phyloP scores from a whole-genome alignment of 2,329 filamentous ascomycete species.

The Colletotrichum coccodes region DNA sequence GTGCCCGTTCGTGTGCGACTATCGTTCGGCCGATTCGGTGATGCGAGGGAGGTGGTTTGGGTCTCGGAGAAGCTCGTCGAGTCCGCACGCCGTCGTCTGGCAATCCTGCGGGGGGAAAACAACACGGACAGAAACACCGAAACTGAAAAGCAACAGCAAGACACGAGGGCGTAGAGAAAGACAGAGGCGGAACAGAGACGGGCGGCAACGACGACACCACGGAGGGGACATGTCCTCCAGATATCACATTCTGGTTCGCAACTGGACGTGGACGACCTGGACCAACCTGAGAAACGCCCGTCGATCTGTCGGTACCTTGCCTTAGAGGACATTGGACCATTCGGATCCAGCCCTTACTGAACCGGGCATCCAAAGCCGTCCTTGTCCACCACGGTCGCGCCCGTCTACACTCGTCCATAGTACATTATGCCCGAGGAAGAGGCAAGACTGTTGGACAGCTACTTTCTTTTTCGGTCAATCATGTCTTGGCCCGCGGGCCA shows the following conservation, averaged over 20 bases:
- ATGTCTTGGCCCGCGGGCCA: slow-evolving; percentile 16
- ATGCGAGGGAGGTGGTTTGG: neutral
- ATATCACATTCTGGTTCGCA: slow-evolving; percentile 3
- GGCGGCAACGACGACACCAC: neutral
- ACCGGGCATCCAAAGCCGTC: slow-evolving; percentile 19
- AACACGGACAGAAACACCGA: neutral
- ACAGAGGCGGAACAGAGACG: neutral
- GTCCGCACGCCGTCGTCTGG: neutral
- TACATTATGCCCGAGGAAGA: slow-evolving; percentile 1
- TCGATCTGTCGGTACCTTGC: slow-evolving; percentile 5
- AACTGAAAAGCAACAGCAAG: neutral
- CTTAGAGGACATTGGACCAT: slow-evolving; percentile 3
- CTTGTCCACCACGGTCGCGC: neutral
- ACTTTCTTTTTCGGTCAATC: slow-evolving; percentile 18
- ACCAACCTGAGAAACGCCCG: neutral
- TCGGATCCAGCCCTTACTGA: slow-evolving; percentile 15
- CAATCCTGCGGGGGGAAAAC: no score
- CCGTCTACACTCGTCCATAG: neutral
- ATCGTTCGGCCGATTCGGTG: slow-evolving; percentile 6
- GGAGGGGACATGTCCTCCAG: slow-evolving; percentile 11
- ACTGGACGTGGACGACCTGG: neutral
- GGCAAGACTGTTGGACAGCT: neutral
- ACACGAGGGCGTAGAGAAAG: neutral
- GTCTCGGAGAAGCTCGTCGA: slow-evolving; percentile 3
- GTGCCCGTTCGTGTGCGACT: slow-evolving; percentile 3